phyloP scores from a whole-genome alignment of 371 early-diverging fungal species.

The Actinomortierella wolfii region DNA sequence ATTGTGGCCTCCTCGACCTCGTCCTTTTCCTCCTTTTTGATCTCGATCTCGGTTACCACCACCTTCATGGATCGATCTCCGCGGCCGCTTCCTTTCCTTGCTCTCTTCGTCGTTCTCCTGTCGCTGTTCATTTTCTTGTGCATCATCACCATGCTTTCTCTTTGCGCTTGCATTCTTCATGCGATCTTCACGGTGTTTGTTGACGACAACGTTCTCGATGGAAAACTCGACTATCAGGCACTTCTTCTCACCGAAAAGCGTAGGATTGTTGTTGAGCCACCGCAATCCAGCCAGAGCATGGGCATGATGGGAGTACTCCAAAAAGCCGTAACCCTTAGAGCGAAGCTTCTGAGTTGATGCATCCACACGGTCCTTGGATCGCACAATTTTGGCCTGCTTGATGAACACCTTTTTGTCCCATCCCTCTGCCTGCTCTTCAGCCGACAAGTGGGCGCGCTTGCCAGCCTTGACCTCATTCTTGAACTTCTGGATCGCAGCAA shows the following conservation, averaged over 20 bases:
- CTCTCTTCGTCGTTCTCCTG: slow-evolving; percentile 2
- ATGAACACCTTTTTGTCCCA: slow-evolving; percentile 73
- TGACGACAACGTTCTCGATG: slow-evolving; percentile 84
- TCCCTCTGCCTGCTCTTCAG: slow-evolving; percentile 73
- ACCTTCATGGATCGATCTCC: slow-evolving; percentile 35
- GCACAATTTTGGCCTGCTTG: slow-evolving; percentile 85
- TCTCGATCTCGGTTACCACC: slow-evolving; percentile 15
- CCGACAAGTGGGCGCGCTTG: slow-evolving; percentile 68
- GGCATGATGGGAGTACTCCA: slow-evolving; percentile 85
- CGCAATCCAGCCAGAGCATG: slow-evolving; percentile 92
- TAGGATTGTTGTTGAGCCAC: slow-evolving; percentile 88
- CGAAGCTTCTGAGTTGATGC: slow-evolving; percentile 62
- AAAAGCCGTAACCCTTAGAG: slow-evolving; percentile 92
- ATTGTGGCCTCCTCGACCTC: slow-evolving; percentile 7
- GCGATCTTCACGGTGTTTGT: slow-evolving; percentile 70
- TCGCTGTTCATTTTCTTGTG: slow-evolving; percentile 11
- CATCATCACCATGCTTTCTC: slow-evolving; percentile 36
- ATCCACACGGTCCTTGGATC: slow-evolving; percentile 80
- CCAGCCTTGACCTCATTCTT: slow-evolving; percentile 78
- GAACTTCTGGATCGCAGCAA: slow-evolving; percentile 73
- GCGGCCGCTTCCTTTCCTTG: slow-evolving; percentile 30
- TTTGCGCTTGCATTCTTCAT: slow-evolving; percentile 22
- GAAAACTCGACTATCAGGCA: slow-evolving; percentile 89
- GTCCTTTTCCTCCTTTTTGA: background rate
- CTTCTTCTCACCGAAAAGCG: slow-evolving; percentile 63